These are phyloP conservation scores for Parastagonospora nodorum DNA, from an alignment of 2,329 filamentous ascomycete genomes.

Conservation along the genomic window DNA sequence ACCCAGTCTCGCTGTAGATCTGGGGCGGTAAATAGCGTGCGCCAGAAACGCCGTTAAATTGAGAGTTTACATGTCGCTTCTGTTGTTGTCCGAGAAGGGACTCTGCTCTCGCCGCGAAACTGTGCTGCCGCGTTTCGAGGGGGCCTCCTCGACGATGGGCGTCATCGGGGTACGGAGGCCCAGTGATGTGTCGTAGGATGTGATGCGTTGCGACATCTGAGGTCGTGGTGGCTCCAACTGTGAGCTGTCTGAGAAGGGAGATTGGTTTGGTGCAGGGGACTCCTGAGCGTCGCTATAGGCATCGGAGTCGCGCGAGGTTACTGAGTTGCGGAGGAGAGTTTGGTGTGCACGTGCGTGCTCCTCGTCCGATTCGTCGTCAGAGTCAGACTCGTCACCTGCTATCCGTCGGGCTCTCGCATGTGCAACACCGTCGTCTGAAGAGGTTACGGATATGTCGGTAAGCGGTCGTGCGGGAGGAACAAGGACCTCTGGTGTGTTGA, in stretches of 20 bases:
- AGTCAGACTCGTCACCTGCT: conserved; percentile 33
- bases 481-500: conserved; percentile 30
- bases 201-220: conserved; percentile 34
- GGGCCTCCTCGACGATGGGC: conserved; percentile 54
- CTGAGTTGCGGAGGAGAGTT: conserved; percentile 35
- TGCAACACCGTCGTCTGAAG: conserved; percentile 36
- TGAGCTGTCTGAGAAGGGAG: conserved; percentile 42
- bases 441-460: conserved; percentile 38
- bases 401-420: conserved; percentile 40
- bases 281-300: conserved; percentile 43
- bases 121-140: conserved; percentile 42
- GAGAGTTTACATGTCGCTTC: conserved; percentile 27
- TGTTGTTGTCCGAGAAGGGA: conserved; percentile 42
- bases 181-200: conserved; percentile 34
- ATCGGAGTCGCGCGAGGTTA: conserved; percentile 32
- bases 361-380: conserved; percentile 37
- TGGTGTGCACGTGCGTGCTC: conserved; percentile 40
- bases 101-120: conserved; percentile 38
- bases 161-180: conserved; percentile 44
- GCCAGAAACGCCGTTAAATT: background rate
- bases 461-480: conserved; percentile 34
- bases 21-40: background rate
- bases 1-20: background rate
- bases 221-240: conserved; percentile 29
- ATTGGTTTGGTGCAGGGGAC: conserved; percentile 36